phyloP scores from a whole-genome alignment of 768 basidiomycete genomes.

The Pleurotus sapidus region DNA sequence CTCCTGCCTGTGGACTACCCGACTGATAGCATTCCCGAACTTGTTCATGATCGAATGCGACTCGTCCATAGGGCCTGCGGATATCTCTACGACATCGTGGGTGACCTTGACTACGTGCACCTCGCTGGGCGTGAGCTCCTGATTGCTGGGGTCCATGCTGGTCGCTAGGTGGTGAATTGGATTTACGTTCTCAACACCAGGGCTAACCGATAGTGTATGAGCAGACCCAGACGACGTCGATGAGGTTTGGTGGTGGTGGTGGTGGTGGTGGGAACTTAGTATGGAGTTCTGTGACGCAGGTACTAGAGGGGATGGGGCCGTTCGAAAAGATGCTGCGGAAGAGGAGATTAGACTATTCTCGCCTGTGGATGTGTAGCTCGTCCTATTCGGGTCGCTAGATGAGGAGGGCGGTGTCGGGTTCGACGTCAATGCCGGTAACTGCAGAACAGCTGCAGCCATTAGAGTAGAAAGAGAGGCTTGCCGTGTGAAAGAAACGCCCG shows the following conservation, averaged over 20 bases:
- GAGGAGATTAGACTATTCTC: slow-evolving; percentile 12
- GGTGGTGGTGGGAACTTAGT: background rate
- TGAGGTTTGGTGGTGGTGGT: background rate
- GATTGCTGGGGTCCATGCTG: background rate
- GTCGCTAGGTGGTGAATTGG: background rate
- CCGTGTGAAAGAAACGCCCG: background rate
- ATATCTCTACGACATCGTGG: slow-evolving; percentile 41
- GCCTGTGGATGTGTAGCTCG: slow-evolving; percentile 8
- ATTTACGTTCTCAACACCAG: background rate
- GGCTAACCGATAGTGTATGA: slow-evolving; percentile 15
- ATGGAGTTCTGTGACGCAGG: slow-evolving; percentile 8
- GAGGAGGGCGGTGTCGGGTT: slow-evolving; percentile 6
- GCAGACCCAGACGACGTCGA: slow-evolving; percentile 21
- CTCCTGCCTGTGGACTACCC: slow-evolving; percentile 22
- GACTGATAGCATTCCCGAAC: slow-evolving; percentile 29
- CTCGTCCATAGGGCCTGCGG: slow-evolving; percentile 30
- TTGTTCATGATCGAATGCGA: slow-evolving; percentile 26
- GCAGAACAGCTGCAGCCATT: slow-evolving; percentile 7
- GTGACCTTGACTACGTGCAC: slow-evolving; percentile 55
- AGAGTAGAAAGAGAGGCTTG: background rate
- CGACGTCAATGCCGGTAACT: background rate
- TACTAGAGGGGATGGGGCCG: slow-evolving; percentile 15
- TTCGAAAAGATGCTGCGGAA: slow-evolving; percentile 17
- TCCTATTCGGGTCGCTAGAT: slow-evolving; percentile 1
- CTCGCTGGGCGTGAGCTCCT: slow-evolving; percentile 31